These are phyloP conservation scores for Trypanosoma cruzi DNA, from an alignment of 208 protist species.

Conservation along the genomic window DNA sequence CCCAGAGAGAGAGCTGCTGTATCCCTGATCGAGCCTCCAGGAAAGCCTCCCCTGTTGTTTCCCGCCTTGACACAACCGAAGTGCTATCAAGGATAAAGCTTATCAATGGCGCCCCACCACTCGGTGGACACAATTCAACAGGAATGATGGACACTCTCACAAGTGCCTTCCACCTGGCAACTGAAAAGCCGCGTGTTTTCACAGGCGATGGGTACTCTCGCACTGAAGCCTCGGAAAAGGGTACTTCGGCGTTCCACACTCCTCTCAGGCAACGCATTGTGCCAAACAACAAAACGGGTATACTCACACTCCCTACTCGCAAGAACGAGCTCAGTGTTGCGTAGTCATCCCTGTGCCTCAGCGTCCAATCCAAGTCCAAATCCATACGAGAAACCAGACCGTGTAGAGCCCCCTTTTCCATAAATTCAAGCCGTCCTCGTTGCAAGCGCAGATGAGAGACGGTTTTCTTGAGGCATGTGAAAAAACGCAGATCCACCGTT, in stretches of 20 bases:
- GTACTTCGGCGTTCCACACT: background rate
- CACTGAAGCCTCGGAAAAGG: background rate
- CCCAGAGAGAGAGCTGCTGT: conserved; percentile 49
- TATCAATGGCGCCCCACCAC: conserved; percentile 35
- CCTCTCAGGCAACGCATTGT: background rate
- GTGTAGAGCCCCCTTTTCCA: conserved; percentile 1
- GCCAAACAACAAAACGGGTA: conserved; percentile 14
- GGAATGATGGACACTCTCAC: conserved; percentile 56
- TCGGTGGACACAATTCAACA: conserved; percentile 38
- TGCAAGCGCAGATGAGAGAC: background rate
- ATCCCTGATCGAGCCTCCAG: conserved; percentile 55
- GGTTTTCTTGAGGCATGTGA: background rate
- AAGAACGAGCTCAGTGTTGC: conserved; percentile 9
- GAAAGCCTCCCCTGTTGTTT: conserved; percentile 28
- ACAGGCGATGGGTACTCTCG: background rate
- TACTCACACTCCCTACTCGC: conserved; percentile 21
- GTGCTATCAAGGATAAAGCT: conserved; percentile 48
- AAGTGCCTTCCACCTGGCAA: conserved; percentile 51
- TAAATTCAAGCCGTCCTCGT: background rate
- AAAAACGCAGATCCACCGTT: background rate
- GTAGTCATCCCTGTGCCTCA: conserved; percentile 1
- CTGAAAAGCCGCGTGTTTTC: conserved; percentile 25
- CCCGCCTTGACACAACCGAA: conserved; percentile 50
- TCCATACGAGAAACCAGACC: conserved; percentile 13
- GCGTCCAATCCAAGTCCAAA: conserved; percentile 4